These are phyloP conservation scores for Linderniella brevidens DNA, from an alignment of 257 asterid species.

Conservation along the genomic window DNA sequence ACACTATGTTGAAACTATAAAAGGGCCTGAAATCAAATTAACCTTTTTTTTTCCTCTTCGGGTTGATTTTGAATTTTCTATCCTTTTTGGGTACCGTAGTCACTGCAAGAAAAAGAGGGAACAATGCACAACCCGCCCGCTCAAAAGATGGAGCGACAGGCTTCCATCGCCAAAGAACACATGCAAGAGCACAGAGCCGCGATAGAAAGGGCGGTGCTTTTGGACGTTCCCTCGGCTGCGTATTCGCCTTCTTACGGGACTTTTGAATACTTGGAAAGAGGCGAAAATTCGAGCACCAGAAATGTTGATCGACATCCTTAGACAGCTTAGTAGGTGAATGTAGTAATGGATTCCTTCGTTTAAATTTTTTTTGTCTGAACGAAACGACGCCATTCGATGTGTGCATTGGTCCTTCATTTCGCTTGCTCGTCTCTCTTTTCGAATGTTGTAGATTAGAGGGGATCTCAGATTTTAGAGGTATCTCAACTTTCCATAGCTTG, in stretches of 20 bases:
- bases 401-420: too few species aligned
- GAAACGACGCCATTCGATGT: too few species aligned
- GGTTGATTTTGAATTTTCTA: neutral
- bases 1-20: too few species aligned
- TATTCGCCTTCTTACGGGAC: slow-evolving; percentile 80
- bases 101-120: slow-evolving; percentile 46
- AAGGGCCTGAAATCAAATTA: too few species aligned
- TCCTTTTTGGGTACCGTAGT: slow-evolving; percentile 32
- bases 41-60: neutral
- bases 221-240: slow-evolving; percentile 51
- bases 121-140: slow-evolving; percentile 47
- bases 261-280: slow-evolving; percentile 34
- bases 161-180: slow-evolving; percentile 59
- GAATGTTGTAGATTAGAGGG: too few species aligned
- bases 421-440: too few species aligned
- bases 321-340: too few species aligned
- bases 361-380: too few species aligned
- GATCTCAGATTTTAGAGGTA: too few species aligned
- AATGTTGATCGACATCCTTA: too few species aligned
- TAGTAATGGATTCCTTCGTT: too few species aligned
- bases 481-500: too few species aligned
- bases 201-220: slow-evolving; percentile 57
- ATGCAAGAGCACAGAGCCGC: slow-evolving; percentile 68
- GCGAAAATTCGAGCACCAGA: slow-evolving; percentile 26
- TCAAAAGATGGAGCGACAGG: slow-evolving; percentile 73